Conservation (phyloP, 208 protist species). For the Leptomonas pyrrhocoris region DNA sequence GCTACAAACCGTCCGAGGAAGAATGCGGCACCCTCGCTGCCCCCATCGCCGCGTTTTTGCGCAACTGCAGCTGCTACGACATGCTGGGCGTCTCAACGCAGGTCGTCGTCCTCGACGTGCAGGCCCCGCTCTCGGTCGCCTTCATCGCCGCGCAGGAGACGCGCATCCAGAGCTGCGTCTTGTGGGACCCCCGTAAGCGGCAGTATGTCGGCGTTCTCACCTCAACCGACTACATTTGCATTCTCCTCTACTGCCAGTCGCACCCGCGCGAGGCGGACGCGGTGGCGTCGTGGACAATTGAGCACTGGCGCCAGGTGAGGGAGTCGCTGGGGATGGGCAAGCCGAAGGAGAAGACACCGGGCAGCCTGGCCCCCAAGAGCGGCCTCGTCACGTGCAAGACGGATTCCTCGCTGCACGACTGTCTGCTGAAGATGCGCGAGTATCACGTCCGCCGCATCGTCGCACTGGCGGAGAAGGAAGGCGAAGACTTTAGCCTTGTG, state of each 20-base stretch:
- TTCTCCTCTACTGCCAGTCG: constrained; percentile 79
- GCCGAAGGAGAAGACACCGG: constrained; percentile 22
- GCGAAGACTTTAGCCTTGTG: constrained; percentile 58
- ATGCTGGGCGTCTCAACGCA: constrained; percentile 85
- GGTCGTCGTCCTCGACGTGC: constrained; percentile 84
- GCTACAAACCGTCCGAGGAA: constrained; percentile 60
- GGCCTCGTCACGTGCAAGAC: constrained; percentile 65
- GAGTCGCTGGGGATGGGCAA: constrained; percentile 26
- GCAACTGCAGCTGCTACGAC: constrained; percentile 84
- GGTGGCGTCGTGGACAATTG: constrained; percentile 72
- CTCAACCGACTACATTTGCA: constrained; percentile 88
- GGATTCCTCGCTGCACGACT: constrained; percentile 69
- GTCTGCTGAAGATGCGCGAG: constrained; percentile 63
- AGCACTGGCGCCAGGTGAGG: constrained; percentile 53
- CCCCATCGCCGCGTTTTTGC: constrained; percentile 71
- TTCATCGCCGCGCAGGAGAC: constrained; percentile 92
- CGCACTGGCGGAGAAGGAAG: constrained; percentile 76
- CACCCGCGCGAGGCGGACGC: constrained; percentile 61
- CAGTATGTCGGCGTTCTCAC: constrained; percentile 78
- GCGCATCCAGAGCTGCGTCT: constrained; percentile 74
- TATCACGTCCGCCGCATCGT: constrained; percentile 66
- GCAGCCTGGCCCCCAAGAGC: constrained; percentile 1
- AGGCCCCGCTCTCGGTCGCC: constrained; percentile 68
- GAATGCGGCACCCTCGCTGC: constrained; percentile 61
- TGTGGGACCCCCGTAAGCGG: constrained; percentile 69